A percentile compares a stretch with the other conserved stretches of the same genome.
These are phyloP conservation scores for Truncatella angustata DNA, from an alignment of 2,329 filamentous ascomycete species.

Conservation along the genomic window DNA sequence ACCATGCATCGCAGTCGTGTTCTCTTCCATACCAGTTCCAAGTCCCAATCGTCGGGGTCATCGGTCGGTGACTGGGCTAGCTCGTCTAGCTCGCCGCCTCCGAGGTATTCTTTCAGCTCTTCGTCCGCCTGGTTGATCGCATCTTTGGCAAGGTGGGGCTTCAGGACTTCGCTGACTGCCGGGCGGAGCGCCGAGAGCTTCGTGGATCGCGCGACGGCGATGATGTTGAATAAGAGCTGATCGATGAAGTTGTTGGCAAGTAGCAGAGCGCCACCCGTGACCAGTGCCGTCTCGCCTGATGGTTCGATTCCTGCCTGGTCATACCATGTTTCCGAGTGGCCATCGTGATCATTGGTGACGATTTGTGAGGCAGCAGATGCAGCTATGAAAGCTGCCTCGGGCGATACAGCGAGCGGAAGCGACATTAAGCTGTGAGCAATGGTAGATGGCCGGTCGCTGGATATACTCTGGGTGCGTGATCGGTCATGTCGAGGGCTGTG, in stretches of 20 bases:
- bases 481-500: slow-evolving; percentile 19
- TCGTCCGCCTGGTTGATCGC: slow-evolving; percentile 81
- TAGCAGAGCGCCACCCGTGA: slow-evolving; percentile 69
- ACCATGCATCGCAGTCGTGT: slow-evolving; percentile 95
- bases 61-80: slow-evolving; percentile 53
- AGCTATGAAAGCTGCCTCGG: slow-evolving; percentile 84
- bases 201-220: slow-evolving; percentile 78
- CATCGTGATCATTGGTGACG: slow-evolving; percentile 83
- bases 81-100: slow-evolving; percentile 74
- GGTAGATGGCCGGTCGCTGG: slow-evolving; percentile 67
- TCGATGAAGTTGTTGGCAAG: slow-evolving; percentile 92
- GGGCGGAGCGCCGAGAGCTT: slow-evolving; percentile 72
- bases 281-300: slow-evolving; percentile 66
- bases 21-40: slow-evolving; percentile 93
- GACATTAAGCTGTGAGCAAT: slow-evolving; percentile 58
- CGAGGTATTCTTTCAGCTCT: slow-evolving; percentile 84
- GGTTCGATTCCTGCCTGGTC: slow-evolving; percentile 66
- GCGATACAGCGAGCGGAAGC: slow-evolving; percentile 68
- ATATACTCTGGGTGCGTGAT: slow-evolving; percentile 62
- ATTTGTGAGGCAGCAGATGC: slow-evolving; percentile 86
- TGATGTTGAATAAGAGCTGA: slow-evolving; percentile 85
- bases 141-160: slow-evolving; percentile 82
- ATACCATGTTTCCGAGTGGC: slow-evolving; percentile 66
- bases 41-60: slow-evolving; percentile 69
- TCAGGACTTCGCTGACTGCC: slow-evolving; percentile 82